Evolutionary conservation across 352 stramenopile genomes (phyloP).

Genomic region (Pythium myriotylum): DNA sequence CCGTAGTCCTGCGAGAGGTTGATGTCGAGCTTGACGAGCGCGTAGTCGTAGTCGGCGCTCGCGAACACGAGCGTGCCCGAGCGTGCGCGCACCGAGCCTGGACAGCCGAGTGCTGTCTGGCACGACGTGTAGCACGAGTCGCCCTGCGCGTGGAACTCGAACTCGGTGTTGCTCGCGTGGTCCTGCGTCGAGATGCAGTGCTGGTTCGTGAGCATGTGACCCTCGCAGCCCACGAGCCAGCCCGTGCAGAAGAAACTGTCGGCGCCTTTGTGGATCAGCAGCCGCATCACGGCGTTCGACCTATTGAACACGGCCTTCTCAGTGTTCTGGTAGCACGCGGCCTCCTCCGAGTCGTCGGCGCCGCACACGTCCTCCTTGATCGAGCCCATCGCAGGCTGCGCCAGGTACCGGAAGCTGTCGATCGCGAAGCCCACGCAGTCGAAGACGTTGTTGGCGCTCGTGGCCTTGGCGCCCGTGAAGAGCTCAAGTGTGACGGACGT

Average conservation of each 20-base stretch:
- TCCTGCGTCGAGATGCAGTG: slow-evolving; percentile 61
- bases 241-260: slow-evolving; percentile 69
- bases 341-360: slow-evolving; percentile 62
- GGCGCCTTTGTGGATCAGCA: slow-evolving; percentile 63
- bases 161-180: slow-evolving; percentile 55
- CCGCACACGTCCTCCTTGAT: slow-evolving; percentile 56
- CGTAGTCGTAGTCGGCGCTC: slow-evolving; percentile 51
- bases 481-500: slow-evolving; percentile 56
- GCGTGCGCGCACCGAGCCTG: slow-evolving; percentile 34
- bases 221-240: slow-evolving; percentile 66
- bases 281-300: slow-evolving; percentile 44
- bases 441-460: slow-evolving; percentile 20
- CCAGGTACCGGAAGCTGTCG: slow-evolving; percentile 51
- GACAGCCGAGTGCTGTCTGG: slow-evolving; percentile 33
- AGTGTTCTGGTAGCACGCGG: slow-evolving; percentile 43
- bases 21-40: slow-evolving; percentile 64
- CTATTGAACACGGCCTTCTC: slow-evolving; percentile 25
- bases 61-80: slow-evolving; percentile 46
- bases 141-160: slow-evolving; percentile 64
- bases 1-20: slow-evolving; percentile 52
- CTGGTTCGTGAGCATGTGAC: slow-evolving; percentile 73
- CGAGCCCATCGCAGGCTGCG: slow-evolving; percentile 11
- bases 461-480: slow-evolving; percentile 31
- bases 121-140: slow-evolving; percentile 43
- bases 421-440: slow-evolving; percentile 54